Conservation (phyloP, 2,329 filamentous ascomycete genomes). For the Polytolypa hystricis region DNA sequence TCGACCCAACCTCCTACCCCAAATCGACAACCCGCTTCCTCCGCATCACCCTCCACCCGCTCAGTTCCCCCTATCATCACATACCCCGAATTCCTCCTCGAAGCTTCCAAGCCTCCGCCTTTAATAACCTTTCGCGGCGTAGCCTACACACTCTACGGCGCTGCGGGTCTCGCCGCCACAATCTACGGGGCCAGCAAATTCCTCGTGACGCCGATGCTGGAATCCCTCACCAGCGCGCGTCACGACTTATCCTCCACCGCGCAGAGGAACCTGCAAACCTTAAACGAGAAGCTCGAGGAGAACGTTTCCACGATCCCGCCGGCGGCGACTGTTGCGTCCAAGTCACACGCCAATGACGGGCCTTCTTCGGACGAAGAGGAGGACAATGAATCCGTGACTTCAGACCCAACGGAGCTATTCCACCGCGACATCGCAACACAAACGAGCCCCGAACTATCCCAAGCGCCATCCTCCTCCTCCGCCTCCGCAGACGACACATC, state of each 20-base stretch:
- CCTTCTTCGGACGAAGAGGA: conserved; percentile 20
- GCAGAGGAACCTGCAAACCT: conserved; percentile 38
- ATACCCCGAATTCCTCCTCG: conserved; percentile 54
- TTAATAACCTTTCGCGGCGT: conserved; percentile 48
- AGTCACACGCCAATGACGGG: conserved; percentile 12
- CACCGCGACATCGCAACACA: conserved; percentile 54
- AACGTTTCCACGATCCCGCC: conserved; percentile 43
- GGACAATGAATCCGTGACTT: conserved; percentile 37
- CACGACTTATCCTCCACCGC: conserved; percentile 47
- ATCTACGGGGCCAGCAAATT: conserved; percentile 50
- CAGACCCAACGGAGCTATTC: conserved; percentile 53
- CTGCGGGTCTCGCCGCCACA: conserved; percentile 43
- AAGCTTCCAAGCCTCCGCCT: conserved; percentile 48
- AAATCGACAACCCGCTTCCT: conserved; percentile 3
- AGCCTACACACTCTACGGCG: conserved; percentile 45
- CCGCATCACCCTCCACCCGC: conserved; percentile 9
- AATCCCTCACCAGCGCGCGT: conserved; percentile 42
- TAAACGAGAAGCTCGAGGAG: conserved; percentile 46
- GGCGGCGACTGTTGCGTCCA: conserved; percentile 16
- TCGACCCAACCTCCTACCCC: conserved; percentile 3
- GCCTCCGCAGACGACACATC: conserved; percentile 10
- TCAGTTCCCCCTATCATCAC: conserved; percentile 51
- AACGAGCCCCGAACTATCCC: conserved; percentile 38
- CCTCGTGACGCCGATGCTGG: conserved; percentile 48
- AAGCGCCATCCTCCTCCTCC: conserved; percentile 16